Percentiles rank a stretch among this genome's conserved stretches.
Evolutionary conservation across 225 moss, liverwort and hornwort genomes (phyloP).

Genomic region (Sphagnum tenellum): DNA sequence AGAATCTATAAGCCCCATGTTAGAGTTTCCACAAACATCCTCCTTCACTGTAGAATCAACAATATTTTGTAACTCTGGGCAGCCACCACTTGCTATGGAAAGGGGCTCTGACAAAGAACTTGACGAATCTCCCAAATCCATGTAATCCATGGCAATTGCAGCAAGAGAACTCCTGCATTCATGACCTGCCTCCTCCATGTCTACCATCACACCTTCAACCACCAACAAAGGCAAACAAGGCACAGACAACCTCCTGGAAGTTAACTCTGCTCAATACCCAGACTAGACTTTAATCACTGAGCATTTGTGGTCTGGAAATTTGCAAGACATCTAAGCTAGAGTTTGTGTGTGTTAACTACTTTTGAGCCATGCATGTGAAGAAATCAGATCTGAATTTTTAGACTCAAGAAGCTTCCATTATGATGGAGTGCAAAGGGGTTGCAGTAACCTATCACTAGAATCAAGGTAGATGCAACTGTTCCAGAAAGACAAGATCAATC

Average conservation of each 20-base stretch:
- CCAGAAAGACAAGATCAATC: not conserved
- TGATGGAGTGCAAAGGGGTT: no score
- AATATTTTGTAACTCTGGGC: not conserved
- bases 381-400: not conserved
- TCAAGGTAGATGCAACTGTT: no score
- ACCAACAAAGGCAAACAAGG: not conserved
- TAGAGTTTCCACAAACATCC: not conserved
- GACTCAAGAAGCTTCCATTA: no score
- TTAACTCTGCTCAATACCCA: not conserved
- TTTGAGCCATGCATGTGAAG: not conserved
- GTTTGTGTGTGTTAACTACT: not conserved
- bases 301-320: no score
- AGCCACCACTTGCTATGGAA: not conserved
- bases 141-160: constrained; percentile 4
- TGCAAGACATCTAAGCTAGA: no score
- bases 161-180: not conserved
- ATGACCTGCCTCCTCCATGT: not conserved
- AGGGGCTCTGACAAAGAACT: not conserved
- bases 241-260: not conserved
- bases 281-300: no score
- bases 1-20: not conserved
- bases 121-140: constrained; percentile 2
- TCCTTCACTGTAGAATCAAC: not conserved
- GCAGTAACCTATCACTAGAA: no score
- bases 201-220: not conserved